Base-by-base conservation (phyloP, 257 asterid genomes). In the Galeopsis tetrahit region DNA sequence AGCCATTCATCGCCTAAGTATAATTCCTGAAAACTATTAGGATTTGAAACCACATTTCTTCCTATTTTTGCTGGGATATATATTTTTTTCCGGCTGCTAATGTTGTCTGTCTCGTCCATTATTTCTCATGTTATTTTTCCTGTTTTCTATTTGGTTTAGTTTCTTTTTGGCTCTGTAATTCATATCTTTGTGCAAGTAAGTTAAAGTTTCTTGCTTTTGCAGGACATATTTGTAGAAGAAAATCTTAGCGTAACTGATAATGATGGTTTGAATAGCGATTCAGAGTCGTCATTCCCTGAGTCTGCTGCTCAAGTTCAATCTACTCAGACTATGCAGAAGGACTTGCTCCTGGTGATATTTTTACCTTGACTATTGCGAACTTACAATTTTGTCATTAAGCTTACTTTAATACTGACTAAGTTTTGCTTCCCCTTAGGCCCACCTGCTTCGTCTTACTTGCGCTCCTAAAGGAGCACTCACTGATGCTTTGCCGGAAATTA, bases 371-470 rank as follows among this genome's bases (percentile, higher is more conserved):
- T 77, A 8, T 6, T 15, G 53, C 69, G 7, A 63, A 36, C 36
- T 21, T 40, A 62, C 69, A 6, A 21, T 14, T 40, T 40, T 35
- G 63, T 68, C 39, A 7, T 61, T 70, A 57, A 66, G 55, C 8
- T 48, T 15, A 55, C 55, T 74, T 43, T 14, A 51, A 70, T 35
- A 70, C 58, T 52, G 73, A 60, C 71, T 78, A 66, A 75, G 58
- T 68, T 76, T 51, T 79, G 53, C 63, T 75, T 74, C 75, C 42
- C 57, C 57, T 15, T 66, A 94, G 98, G 99, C 89, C 63, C 98
- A 94, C 86, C 78, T 94, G 87, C 95, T 94, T 72, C 98, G 98
- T 66, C 84, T 94, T 75, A 92, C 89, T 76, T 93, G 98, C 68
- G 71, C 91, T 70, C 83, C 97, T 51, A 82, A 85, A 84, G 98